phyloP scores from a whole-genome alignment of 1,284 basidiomycete species.

The Trametes polyzona region DNA sequence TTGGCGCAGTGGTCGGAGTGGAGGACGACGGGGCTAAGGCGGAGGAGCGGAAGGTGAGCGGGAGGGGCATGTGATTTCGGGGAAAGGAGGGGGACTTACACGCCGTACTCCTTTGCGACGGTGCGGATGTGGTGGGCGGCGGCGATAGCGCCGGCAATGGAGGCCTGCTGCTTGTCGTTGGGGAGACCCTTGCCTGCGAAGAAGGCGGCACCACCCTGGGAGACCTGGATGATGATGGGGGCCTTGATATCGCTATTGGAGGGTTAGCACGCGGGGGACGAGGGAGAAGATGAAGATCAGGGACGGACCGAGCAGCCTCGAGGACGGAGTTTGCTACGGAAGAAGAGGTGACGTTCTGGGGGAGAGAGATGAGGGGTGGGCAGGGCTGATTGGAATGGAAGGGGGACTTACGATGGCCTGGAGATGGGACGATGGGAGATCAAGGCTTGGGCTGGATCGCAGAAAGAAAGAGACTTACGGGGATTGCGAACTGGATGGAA shows the following conservation, averaged over 20 bases:
- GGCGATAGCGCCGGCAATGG: conserved; percentile 89
- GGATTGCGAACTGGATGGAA: conserved; percentile 76
- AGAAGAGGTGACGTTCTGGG: conserved; percentile 84
- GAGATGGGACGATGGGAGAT: conserved; percentile 19
- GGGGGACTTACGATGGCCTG: conserved; percentile 71
- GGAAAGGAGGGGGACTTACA: conserved; percentile 58
- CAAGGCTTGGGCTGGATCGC: neutral
- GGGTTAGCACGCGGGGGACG: neutral
- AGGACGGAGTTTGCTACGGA: conserved; percentile 87
- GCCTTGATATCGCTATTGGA: conserved; percentile 80
- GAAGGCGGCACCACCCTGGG: conserved; percentile 96
- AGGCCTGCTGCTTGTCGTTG: conserved; percentile 97
- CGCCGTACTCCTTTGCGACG: conserved; percentile 88
- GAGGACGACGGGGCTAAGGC: conserved; percentile 86
- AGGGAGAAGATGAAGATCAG: neutral
- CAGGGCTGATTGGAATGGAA: conserved; percentile 13
- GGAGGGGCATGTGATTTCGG: conserved; percentile 8
- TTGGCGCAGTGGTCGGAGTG: conserved; percentile 99
- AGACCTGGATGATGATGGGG: conserved; percentile 97
- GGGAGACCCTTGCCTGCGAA: conserved; percentile 96
- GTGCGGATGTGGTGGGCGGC: conserved; percentile 93
- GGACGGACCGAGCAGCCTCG: conserved; percentile 79
- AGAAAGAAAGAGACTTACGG: conserved; percentile 54
- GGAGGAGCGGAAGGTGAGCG: neutral
- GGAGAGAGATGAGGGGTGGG: conserved; percentile 17